Percentiles rank a stretch among this genome's conserved stretches.
Conservation (phyloP, 805 yeast genomes). For the Kluyveromyces aestuarii region DNA sequence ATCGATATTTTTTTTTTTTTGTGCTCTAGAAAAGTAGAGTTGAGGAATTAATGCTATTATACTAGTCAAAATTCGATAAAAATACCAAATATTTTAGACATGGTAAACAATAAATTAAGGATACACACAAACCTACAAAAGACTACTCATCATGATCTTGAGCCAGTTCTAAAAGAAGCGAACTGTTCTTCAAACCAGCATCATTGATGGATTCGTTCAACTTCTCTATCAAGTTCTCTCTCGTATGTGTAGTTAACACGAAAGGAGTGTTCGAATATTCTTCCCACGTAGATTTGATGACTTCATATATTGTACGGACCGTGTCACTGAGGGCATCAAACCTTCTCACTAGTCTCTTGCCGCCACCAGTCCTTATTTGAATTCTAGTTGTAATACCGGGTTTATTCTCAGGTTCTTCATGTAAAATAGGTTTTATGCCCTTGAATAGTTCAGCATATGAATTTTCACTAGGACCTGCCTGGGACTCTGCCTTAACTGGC, state of each 20-base stretch:
- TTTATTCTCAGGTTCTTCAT: constrained; percentile 52
- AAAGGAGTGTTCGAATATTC: constrained; percentile 37
- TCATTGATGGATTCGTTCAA: constrained; percentile 54
- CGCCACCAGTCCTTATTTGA: constrained; percentile 83
- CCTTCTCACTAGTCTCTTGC: constrained; percentile 69
- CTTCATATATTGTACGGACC: constrained; percentile 53
- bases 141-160: constrained; percentile 9
- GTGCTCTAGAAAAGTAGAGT: background rate
- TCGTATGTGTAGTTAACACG: constrained; percentile 44
- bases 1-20: too few species aligned
- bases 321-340: constrained; percentile 46
- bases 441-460: constrained; percentile 35
- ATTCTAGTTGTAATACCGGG: constrained; percentile 60
- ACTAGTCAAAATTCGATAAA: background rate
- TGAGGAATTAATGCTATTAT: background rate
- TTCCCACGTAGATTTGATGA: constrained; percentile 51
- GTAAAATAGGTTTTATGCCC: constrained; percentile 39
- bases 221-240: constrained; percentile 46
- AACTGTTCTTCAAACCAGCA: constrained; percentile 77
- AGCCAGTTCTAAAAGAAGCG: constrained; percentile 55
- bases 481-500: constrained; percentile 5
- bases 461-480: constrained; percentile 22
- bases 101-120: too few species aligned
- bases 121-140: background rate
- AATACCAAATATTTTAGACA: background rate